Percentiles rank a stretch among this genome's conserved stretches.
Evolutionary conservation across 257 asterid genomes (phyloP).

Genomic region (Solanum clarkiae): DNA sequence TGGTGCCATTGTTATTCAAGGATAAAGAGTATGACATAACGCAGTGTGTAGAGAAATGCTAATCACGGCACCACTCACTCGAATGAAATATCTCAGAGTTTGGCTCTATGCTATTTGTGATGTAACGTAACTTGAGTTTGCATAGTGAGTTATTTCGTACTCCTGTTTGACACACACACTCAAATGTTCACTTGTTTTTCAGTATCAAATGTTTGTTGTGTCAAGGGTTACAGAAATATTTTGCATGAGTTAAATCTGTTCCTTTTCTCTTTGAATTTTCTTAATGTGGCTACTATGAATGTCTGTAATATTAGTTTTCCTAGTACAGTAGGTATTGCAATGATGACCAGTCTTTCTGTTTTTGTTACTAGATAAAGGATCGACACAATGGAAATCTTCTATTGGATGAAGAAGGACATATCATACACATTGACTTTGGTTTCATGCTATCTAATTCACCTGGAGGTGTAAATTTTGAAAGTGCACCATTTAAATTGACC

Average conservation of each 20-base stretch:
- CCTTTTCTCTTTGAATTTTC: background rate
- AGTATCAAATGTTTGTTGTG: background rate
- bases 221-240: background rate
- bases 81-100: no score
- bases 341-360: background rate
- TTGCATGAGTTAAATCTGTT: background rate
- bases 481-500: conserved; percentile 96
- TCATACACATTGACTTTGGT: conserved; percentile 97
- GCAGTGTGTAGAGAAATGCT: background rate
- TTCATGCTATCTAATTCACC: conserved; percentile 99
- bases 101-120: background rate
- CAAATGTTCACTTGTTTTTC: background rate
- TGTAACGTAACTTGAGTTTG: background rate
- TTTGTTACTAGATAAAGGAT: conserved; percentile 62
- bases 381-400: conserved; percentile 95
- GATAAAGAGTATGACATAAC: background rate
- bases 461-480: conserved; percentile 98
- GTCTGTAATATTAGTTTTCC: background rate
- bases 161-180: background rate
- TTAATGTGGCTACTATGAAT: background rate
- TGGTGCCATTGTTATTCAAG: background rate
- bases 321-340: background rate
- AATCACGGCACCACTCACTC: no score
- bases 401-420: conserved; percentile 99
- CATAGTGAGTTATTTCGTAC: background rate